Percentiles rank a stretch among this genome's conserved stretches.
phyloP scores from a whole-genome alignment of 257 asterid genomes.

The Solanum paucissectum region DNA sequence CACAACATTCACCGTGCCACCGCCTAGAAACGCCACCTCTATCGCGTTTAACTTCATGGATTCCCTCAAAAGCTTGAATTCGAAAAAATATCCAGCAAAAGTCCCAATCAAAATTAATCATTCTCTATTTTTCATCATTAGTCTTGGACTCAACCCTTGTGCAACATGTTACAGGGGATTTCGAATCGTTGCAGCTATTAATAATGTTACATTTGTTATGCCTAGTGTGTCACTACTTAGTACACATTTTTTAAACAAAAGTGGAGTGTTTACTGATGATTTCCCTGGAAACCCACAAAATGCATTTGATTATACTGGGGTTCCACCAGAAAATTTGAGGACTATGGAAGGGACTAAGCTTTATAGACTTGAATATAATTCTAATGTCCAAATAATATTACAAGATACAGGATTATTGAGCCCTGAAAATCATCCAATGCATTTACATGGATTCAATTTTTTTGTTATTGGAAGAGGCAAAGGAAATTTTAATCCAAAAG shows the following conservation, averaged over 20 bases:
- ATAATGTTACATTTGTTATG: constrained; percentile 45
- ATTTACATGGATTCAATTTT: constrained; percentile 52
- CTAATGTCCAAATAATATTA: constrained; percentile 40
- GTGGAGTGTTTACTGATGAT: constrained; percentile 47
- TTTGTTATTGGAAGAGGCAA: constrained; percentile 37
- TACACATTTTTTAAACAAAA: constrained; percentile 42
- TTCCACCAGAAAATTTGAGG: constrained; percentile 27
- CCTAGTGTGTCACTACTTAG: constrained; percentile 34
- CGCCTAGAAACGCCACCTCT: constrained; percentile 33
- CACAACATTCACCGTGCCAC: constrained; percentile 22
- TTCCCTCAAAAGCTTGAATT: constrained; percentile 40
- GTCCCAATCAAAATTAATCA: constrained; percentile 37
- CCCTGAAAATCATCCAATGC: constrained; percentile 49
- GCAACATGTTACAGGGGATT: constrained; percentile 15
- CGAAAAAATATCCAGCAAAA: constrained; percentile 20
- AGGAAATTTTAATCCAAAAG: constrained; percentile 30
- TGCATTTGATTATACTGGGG: constrained; percentile 36
- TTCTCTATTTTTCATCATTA: constrained; percentile 36
- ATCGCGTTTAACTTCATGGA: constrained; percentile 22
- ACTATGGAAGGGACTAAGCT: constrained; percentile 42
- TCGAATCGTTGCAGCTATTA: constrained; percentile 37
- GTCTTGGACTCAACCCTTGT: constrained; percentile 42
- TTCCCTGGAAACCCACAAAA: constrained; percentile 37
- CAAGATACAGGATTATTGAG: constrained; percentile 50
- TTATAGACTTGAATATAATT: constrained; percentile 34